These are phyloP conservation scores for Ceratobasidium sp. DNA, from an alignment of 1,284 basidiomycete species.

Conservation along the genomic window DNA sequence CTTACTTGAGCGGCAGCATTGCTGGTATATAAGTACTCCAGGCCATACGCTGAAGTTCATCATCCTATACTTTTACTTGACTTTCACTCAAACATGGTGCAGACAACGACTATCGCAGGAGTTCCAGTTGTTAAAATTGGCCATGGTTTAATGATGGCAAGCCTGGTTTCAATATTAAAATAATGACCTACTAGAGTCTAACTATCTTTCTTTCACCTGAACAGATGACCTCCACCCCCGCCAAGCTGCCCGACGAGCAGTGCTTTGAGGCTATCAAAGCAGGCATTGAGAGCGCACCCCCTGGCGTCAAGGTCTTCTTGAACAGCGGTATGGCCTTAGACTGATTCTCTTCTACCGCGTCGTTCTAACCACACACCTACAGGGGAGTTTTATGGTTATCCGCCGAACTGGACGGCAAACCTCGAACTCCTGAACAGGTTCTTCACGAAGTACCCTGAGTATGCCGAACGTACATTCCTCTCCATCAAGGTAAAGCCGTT, in stretches of 20 bases:
- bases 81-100: neutral
- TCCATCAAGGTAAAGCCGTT: slow-evolving; percentile 44
- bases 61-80: too few relatives aligned
- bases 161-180: too few relatives aligned
- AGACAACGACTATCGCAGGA: slow-evolving; percentile 28
- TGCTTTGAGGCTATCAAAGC: slow-evolving; percentile 46
- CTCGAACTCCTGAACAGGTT: slow-evolving; percentile 45
- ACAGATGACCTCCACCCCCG: slow-evolving; percentile 45
- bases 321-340: slow-evolving; percentile 42
- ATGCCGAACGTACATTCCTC: slow-evolving; percentile 44
- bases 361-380: too few relatives aligned
- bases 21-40: too few relatives aligned
- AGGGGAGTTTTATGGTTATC: slow-evolving; percentile 45
- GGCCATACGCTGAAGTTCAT: too few relatives aligned
- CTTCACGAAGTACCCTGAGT: slow-evolving; percentile 47
- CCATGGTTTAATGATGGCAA: slow-evolving; percentile 40
- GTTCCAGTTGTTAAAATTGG: slow-evolving; percentile 40
- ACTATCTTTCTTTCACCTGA: too few relatives aligned
- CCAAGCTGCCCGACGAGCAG: slow-evolving; percentile 44
- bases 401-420: slow-evolving; percentile 39
- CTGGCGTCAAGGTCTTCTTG: slow-evolving; percentile 43
- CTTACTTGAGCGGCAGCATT: too few relatives aligned
- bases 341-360: too few relatives aligned
- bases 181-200: too few relatives aligned
- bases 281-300: slow-evolving; percentile 40